Conservation (phyloP, 257 asterid genomes). For the Solanum bukasovii region DNA sequence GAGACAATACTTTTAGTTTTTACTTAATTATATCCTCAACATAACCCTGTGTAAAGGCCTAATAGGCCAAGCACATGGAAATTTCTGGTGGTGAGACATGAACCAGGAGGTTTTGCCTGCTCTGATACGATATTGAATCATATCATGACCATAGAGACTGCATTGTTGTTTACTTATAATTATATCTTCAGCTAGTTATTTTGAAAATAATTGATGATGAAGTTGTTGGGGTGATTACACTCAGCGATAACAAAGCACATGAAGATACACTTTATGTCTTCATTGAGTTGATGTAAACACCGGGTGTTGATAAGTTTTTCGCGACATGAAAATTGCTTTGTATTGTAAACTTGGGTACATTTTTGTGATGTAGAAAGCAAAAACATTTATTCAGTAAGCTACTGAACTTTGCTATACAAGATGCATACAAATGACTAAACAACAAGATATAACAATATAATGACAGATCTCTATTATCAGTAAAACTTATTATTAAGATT, state of each 20-base stretch:
- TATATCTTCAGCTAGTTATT: not conserved
- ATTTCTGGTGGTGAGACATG: not conserved
- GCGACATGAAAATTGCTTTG: not conserved
- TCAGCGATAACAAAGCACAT: slow-evolving; percentile 21
- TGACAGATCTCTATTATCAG: not conserved
- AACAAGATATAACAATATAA: not conserved
- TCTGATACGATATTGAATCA: not conserved
- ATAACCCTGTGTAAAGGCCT: not conserved
- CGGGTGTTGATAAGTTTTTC: not conserved
- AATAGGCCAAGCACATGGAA: not conserved
- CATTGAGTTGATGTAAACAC: not conserved
- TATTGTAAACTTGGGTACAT: not conserved
- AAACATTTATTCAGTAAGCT: not conserved
- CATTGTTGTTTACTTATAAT: not conserved
- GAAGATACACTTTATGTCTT: slow-evolving; percentile 16
- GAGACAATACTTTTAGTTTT: not conserved
- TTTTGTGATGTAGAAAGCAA: not conserved
- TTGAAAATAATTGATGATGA: not conserved
- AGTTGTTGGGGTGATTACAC: slow-evolving; percentile 54
- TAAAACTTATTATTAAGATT: slow-evolving; percentile 42
- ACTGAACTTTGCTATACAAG: not conserved
- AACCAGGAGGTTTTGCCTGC: not conserved
- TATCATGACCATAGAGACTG: not conserved
- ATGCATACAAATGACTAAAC: not conserved
- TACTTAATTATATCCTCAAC: not conserved